A percentile compares a stretch with the other conserved stretches of the same genome.
Evolutionary conservation across 352 stramenopile species (phyloP).

Genomic region (Nothophytophthora sp.): DNA sequence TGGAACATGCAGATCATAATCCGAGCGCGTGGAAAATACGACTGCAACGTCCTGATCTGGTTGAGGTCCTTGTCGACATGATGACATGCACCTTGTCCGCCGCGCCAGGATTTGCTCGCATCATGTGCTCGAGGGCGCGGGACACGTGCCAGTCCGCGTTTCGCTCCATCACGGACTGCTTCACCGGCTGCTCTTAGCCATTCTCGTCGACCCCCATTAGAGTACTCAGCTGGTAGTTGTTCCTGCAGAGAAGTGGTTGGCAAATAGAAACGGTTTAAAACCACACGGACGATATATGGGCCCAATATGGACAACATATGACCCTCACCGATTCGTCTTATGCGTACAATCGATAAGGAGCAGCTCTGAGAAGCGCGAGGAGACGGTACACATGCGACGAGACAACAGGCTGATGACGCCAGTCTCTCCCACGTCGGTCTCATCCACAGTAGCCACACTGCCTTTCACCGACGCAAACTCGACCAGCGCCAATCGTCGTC

Average conservation of each 20-base stretch:
- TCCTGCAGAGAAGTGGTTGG: no score
- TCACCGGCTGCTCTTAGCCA: slow-evolving; percentile 2
- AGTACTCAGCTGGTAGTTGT: slow-evolving; percentile 17
- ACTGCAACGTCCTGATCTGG: slow-evolving; percentile 10
- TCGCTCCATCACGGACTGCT: slow-evolving; percentile 4
- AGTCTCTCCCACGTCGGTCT: slow-evolving; percentile 1
- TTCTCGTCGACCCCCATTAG: slow-evolving; percentile 13
- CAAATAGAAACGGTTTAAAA: not conserved
- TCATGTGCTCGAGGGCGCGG: slow-evolving; percentile 5
- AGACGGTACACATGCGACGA: slow-evolving; percentile 4
- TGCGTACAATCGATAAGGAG: slow-evolving; percentile 5
- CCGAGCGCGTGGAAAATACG: slow-evolving; percentile 6
- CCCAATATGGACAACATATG: not conserved
- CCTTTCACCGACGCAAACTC: slow-evolving; percentile 3
- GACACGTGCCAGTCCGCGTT: slow-evolving; percentile 20
- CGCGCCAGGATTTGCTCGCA: not conserved
- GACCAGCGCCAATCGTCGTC: not conserved
- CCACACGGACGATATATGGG: not conserved
- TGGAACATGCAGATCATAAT: slow-evolving; percentile 21
- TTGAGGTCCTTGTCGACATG: slow-evolving; percentile 23
- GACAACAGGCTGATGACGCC: not conserved
- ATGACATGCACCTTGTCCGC: slow-evolving; percentile 8
- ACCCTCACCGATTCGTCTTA: slow-evolving; percentile 5
- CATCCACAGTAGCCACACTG: slow-evolving; percentile 1
- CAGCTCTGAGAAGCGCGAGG: slow-evolving; percentile 1